Conservation (phyloP, 2,329 filamentous ascomycete species). For the Neopestalotiopsis clavispora region DNA sequence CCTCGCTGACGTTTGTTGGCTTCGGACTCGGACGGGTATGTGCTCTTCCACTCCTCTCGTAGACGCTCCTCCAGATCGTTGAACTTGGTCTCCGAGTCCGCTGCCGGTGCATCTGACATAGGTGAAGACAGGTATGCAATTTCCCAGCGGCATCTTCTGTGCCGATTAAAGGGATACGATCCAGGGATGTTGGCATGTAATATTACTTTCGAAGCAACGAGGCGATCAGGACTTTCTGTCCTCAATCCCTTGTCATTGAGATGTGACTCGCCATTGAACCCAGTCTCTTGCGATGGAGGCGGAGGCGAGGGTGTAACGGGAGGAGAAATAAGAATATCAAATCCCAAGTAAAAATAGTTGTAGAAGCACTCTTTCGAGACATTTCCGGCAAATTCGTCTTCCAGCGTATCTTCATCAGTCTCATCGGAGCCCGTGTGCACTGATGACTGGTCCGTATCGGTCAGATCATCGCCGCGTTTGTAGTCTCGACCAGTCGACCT, state of each 20-base stretch:
- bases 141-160: conserved; percentile 87
- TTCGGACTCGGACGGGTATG: conserved; percentile 62
- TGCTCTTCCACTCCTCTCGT: conserved; percentile 71
- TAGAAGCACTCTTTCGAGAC: conserved; percentile 83
- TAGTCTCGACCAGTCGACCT: conserved; percentile 51
- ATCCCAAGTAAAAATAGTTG: conserved; percentile 96
- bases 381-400: conserved; percentile 59
- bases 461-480: conserved; percentile 59
- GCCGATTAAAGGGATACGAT: conserved; percentile 95
- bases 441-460: conserved; percentile 78
- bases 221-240: conserved; percentile 59
- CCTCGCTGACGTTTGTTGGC: conserved; percentile 60
- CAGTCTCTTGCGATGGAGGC: conserved; percentile 55
- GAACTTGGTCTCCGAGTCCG: conserved; percentile 81
- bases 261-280: conserved; percentile 27
- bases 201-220: conserved; percentile 90
- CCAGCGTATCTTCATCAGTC: conserved; percentile 64
- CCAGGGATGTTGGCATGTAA: conserved; percentile 94
- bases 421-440: conserved; percentile 73
- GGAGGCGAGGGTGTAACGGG: conserved; percentile 68
- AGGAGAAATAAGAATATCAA: conserved; percentile 89
- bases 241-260: conserved; percentile 42
- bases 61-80: conserved; percentile 72
- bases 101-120: conserved; percentile 40
- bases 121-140: conserved; percentile 63